Percentiles rank a stretch among this genome's conserved stretches.
These are phyloP conservation scores for Komagataella ulmi DNA, from an alignment of 805 yeast genomes.

Conservation along the genomic window DNA sequence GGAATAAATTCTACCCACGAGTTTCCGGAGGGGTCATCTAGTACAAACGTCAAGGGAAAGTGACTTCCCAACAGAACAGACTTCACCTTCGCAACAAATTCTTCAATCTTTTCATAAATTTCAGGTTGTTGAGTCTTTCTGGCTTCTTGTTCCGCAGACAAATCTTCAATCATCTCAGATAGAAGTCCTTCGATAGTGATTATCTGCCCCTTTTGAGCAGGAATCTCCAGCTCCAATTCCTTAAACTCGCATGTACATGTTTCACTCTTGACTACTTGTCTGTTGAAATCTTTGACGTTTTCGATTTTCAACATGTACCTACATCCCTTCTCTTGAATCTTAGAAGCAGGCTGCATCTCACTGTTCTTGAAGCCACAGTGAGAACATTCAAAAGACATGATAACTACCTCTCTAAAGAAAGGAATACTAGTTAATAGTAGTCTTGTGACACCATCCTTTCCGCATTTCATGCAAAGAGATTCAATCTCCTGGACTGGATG, in stretches of 20 bases:
- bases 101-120: conserved; percentile 60
- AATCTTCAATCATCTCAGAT: conserved; percentile 70
- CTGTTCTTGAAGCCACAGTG: conserved; percentile 87
- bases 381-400: conserved; percentile 93
- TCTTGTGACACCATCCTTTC: conserved; percentile 71
- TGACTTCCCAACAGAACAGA: conserved; percentile 45
- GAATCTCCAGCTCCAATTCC: conserved; percentile 87
- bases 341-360: conserved; percentile 93
- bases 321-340: conserved; percentile 80
- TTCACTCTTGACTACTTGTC: conserved; percentile 89
- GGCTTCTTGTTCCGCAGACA: conserved; percentile 67
- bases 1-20: conserved; percentile 91
- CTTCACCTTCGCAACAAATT: conserved; percentile 47
- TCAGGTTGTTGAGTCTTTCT: conserved; percentile 69
- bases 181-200: conserved; percentile 88
- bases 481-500: conserved; percentile 94
- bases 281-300: conserved; percentile 56
- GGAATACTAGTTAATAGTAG: conserved; percentile 83
- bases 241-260: conserved; percentile 66
- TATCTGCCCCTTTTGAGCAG: conserved; percentile 87
- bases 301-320: conserved; percentile 62
- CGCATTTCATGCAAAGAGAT: conserved; percentile 94
- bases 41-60: conserved; percentile 62
- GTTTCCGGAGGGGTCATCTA: conserved; percentile 95
- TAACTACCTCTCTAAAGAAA: conserved; percentile 74